Evolutionary conservation across 2,329 filamentous ascomycete species (phyloP), one percentile per base, ranked within the genome.

Genomic region (Metarhizium sp.): DNA sequence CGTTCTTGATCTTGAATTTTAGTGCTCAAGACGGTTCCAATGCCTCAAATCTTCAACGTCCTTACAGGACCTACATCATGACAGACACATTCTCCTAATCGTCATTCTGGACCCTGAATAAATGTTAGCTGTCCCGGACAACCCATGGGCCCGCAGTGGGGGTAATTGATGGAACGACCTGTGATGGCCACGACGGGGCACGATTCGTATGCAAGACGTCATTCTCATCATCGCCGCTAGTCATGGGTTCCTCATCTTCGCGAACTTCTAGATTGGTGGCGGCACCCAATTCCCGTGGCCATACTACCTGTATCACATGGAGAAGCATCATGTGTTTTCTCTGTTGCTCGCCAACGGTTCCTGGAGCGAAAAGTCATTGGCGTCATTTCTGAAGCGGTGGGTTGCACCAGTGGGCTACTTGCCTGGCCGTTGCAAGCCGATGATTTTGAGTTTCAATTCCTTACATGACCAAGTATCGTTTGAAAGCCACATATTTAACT

Each of bases 221-320:
- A 56, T 50, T 49, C 36, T 32, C 46, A 11, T 45, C 50, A 55
- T 55, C 50, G 50, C 16, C 42, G 42, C 42, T 45, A 45, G 42
- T 25, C 42, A 10, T 7, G 18, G 25, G 4, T 13, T 45, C n/a
- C n/a, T 20, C 18, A 45, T 45, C 18, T 45, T 45, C 6, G 16
- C 16, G n/a, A 45, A 18, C 42, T 45, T 7, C 18, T 43, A 18
- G 11, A 18, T 13, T 43, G 13, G 40, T 34, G 32, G 32, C 32
- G 32, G 32, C 32, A 11, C 6, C 6, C 10, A 7, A 34, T 34
- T 3, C 32, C 2, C 1, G 32, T 34, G 32, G 6, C 32, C 10
- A 7, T 34, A 34, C 32, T 8, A 11, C 32, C 32, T 11, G 32
- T 34, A 34, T 34, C 38, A 3, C 10, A 11, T 16, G 13, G 10